Evolutionary conservation across 148 eudicot species (phyloP).

Genomic region (Spergularia bocconei): DNA sequence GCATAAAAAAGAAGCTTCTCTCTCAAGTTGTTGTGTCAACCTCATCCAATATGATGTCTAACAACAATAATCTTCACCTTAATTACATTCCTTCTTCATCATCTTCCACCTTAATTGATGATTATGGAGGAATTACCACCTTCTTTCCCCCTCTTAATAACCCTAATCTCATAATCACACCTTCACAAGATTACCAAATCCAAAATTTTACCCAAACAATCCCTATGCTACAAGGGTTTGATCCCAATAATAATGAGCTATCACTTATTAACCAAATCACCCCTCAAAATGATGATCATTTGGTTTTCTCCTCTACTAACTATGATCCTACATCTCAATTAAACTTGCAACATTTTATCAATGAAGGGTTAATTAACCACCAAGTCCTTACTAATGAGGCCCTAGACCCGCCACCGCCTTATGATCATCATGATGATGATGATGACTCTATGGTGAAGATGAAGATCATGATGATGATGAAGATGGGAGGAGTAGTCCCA

Average conservation of each 20-base stretch:
- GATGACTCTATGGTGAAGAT: constrained; percentile 9
- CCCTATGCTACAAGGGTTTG: constrained; percentile 26
- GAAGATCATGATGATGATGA: constrained; percentile 7
- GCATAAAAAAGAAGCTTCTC: constrained; percentile 73
- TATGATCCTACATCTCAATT: constrained; percentile 19
- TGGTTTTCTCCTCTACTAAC: constrained; percentile 1
- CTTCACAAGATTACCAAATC: constrained; percentile 14
- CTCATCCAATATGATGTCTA: constrained; percentile 15
- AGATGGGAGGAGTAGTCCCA: background rate
- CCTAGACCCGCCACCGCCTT: background rate
- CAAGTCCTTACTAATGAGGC: constrained; percentile 6
- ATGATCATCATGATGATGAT: constrained; percentile 16
- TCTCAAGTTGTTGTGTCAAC: constrained; percentile 29
- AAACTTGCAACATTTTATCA: constrained; percentile 20
- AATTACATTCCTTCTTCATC: constrained; percentile 22
- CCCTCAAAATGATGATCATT: constrained; percentile 10
- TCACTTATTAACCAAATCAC: constrained; percentile 15
- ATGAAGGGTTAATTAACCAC: constrained; percentile 18
- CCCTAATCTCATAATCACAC: constrained; percentile 19
- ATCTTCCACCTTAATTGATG: constrained; percentile 10
- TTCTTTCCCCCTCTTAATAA: constrained; percentile 7
- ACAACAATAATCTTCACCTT: constrained; percentile 27
- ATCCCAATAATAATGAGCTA: constrained; percentile 5
- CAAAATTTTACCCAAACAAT: constrained; percentile 9
- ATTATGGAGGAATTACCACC: constrained; percentile 12